Percentiles rank a stretch among this genome's conserved stretches.
Conservation (phyloP, 2,329 filamentous ascomycete genomes). For the Xylaria hypoxylon region DNA sequence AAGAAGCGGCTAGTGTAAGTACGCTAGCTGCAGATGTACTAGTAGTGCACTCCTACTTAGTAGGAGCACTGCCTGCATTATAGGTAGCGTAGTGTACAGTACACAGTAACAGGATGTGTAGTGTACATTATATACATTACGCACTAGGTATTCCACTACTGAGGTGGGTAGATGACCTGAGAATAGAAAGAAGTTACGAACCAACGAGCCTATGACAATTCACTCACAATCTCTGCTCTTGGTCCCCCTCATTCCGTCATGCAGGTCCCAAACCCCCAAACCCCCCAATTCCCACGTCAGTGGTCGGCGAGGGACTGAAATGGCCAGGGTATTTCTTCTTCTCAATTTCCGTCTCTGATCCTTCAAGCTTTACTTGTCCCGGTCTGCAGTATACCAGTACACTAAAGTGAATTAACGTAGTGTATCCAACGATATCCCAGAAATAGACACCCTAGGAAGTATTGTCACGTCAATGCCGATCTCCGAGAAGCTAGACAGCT, state of each 20-base stretch:
- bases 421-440: not conserved
- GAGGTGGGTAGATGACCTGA: no score
- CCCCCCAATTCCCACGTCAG: slow-evolving; percentile 13
- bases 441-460: no score
- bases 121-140: no score
- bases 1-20: slow-evolving; percentile 10
- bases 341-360: slow-evolving; percentile 25
- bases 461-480: slow-evolving; percentile 23
- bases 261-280: slow-evolving; percentile 27
- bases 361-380: slow-evolving; percentile 6
- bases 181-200: no score
- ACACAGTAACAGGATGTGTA: no score
- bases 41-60: not conserved
- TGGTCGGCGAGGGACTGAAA: slow-evolving; percentile 22
- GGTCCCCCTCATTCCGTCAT: slow-evolving; percentile 10
- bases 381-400: not conserved
- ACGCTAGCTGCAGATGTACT: slow-evolving; percentile 4
- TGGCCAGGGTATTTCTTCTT: slow-evolving; percentile 15
- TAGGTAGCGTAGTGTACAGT: no score
- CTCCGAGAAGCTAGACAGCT: slow-evolving; percentile 12
- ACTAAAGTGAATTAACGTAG: not conserved
- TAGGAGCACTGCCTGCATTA: no score
- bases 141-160: no score
- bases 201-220: slow-evolving; percentile 17
- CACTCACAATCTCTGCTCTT: slow-evolving; percentile 10